Base-by-base conservation (phyloP, 2,329 filamentous ascomycete genomes). In the Graphium sp. region DNA sequence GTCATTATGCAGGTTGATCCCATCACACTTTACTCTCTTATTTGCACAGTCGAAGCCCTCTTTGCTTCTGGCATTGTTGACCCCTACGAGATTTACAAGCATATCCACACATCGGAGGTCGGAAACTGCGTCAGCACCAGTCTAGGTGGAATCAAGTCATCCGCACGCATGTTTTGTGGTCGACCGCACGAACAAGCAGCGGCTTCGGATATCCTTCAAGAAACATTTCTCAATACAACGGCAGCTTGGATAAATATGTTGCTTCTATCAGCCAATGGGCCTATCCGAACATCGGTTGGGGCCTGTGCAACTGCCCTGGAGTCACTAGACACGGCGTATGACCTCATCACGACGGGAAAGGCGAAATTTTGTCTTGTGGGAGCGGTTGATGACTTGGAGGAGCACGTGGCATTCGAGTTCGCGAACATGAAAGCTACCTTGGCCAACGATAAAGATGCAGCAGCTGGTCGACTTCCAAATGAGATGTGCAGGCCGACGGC, bases 151-250 rank as follows among this genome's bases (percentile, higher is more conserved):
- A 78, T 84, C 35, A 73, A 72, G 43, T 89, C 89, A 43, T 69
- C 98, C 39, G 76, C 84, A 44, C 85, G 87, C 43, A 98, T 98
- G 87, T 93, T 95, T 66, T 89, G 87, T 56, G 87, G 94, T 53
- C 80, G 89, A 34, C 95, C 77, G 72, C 67, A 94, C 37, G 89
- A 98, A 59, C 89, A 85, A 61, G 89, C 87, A 32, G 71, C 95
- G 27, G 89, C 98, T 58, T 98, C 95, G 58, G 89, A 98, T 49
- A 94, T 98, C 49, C 69, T 98, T 10, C 91, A 98, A 50, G 89
- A 98, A 57, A 95, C 89, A 9, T 98, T 98, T 65, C 95, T 98
- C 69, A 98, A 98, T 66, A 98, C 89, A 31, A 98, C 95, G 87
- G 78, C 82, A 42, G 89, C 89, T 11, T 98, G 89, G 89, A 85